phyloP scores from a whole-genome alignment of 768 basidiomycete species.

The Boletus bicolor region DNA sequence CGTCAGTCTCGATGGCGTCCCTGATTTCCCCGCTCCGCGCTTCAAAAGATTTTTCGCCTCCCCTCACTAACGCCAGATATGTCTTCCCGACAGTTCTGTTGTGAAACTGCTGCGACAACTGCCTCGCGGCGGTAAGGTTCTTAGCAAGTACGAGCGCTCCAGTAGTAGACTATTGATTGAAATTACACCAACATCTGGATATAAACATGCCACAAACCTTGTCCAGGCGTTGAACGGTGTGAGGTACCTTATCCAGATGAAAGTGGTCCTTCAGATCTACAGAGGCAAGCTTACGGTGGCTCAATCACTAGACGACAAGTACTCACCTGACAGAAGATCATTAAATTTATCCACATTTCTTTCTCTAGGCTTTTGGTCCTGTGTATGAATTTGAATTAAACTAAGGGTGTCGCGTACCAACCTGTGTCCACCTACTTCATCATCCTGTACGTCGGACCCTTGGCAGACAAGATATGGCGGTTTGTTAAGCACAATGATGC shows the following conservation, averaged over 20 bases:
- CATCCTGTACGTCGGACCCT: slow-evolving; percentile 28
- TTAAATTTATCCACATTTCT: slow-evolving; percentile 35
- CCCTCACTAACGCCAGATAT: slow-evolving; percentile 64
- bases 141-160: slow-evolving; percentile 59
- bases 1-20: slow-evolving; percentile 37
- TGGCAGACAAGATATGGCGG: slow-evolving; percentile 58
- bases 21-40: slow-evolving; percentile 41
- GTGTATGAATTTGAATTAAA: slow-evolving; percentile 3
- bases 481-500: slow-evolving; percentile 57
- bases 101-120: slow-evolving; percentile 56
- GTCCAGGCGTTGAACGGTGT: slow-evolving; percentile 63
- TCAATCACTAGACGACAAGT: slow-evolving; percentile 5
- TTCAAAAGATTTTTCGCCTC: slow-evolving; percentile 45
- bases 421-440: slow-evolving; percentile 16
- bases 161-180: slow-evolving; percentile 49
- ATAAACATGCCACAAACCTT: slow-evolving; percentile 39
- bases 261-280: slow-evolving; percentile 33
- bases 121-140: slow-evolving; percentile 39
- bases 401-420: neutral
- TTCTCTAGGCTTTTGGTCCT: slow-evolving; percentile 20
- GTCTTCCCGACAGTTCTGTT: slow-evolving; percentile 48
- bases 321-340: slow-evolving; percentile 35
- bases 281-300: neutral
- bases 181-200: neutral
- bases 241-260: slow-evolving; percentile 36